Evolutionary conservation across 208 protist genomes (phyloP), one percentile per base, ranked within the genome.

Genomic region (Acanthamoeba sp.): DNA sequence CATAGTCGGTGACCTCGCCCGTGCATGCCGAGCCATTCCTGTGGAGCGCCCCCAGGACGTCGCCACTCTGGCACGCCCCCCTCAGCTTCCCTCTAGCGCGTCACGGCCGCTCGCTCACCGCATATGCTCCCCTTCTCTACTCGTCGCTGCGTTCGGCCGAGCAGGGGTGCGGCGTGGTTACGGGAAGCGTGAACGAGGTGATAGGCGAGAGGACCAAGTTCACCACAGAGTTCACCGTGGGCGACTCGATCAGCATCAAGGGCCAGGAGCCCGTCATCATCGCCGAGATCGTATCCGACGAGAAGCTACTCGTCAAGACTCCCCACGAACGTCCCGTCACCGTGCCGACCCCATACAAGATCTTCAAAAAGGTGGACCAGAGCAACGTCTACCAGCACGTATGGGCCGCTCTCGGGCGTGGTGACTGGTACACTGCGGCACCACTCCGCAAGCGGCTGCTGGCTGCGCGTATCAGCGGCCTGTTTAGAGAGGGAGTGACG

Each of bases 11-110:
- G 82, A 91, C 3, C 96, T 99, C 50, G 98, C 98, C 10, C 96
- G 97, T 62, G 96, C 98, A 82, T 97, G 99, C 93, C 95, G 98
- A 94, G 97, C 97, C 24, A 98, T 99, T 20, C 98, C 98, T 10
- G 98, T 99, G 36, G 95, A 98, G 50, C 97, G 98, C 5, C 98
- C 98, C 29, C 97, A 99, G 94, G 98, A 99, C 95, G 96, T 98
- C 40, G 97, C 98, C 36, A 93, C 97, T 5, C 93, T 14, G 20
- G 48, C n/a, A 1, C 29, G 64, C 32, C 42, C 45, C 42, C 24
- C 22, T n/a, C 64, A 16, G 45, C 45, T 50, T 12, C 4, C 45
- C 45, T 50, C 45, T 50, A 16, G 45, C 45, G 4, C 12, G 45
- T 50, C 9, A 50, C 45, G 45, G 12, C 45, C n/a, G n/a, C n/a